A percentile compares a stretch with the other conserved stretches of the same genome.
Evolutionary conservation across 345 rosid species (phyloP).

Genomic region (Linum usitatissimum): DNA sequence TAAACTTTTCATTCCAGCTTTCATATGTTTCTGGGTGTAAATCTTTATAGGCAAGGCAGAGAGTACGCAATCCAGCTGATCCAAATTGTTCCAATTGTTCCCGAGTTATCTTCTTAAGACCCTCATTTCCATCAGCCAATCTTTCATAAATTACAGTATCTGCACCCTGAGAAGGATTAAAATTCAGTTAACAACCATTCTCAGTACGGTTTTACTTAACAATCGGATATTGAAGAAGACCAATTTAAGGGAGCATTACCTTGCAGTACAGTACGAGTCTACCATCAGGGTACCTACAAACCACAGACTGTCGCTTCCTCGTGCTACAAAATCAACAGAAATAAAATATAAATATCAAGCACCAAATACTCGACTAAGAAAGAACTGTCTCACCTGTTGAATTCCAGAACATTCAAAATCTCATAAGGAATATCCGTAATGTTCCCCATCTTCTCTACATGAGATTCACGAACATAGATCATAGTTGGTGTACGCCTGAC

Average conservation of each 20-base stretch:
- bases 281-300: conserved; percentile 92
- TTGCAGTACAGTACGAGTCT: conserved; percentile 94
- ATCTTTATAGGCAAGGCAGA: conserved; percentile 85
- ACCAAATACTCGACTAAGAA: conserved; percentile 9
- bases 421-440: conserved; percentile 76
- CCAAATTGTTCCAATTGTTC: conserved; percentile 92
- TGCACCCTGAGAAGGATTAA: conserved; percentile 70
- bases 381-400: conserved; percentile 62
- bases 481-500: conserved; percentile 88
- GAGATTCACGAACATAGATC: conserved; percentile 94
- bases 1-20: conserved; percentile 95
- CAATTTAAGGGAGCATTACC: conserved; percentile 36
- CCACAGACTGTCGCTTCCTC: conserved; percentile 98
- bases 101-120: conserved; percentile 63
- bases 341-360: conserved; percentile 5
- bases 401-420: conserved; percentile 93
- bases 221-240: conserved; percentile 9
- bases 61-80: conserved; percentile 94
- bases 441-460: conserved; percentile 93
- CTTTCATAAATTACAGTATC: conserved; percentile 93
- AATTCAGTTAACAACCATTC: conserved; percentile 27
- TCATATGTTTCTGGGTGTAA: conserved; percentile 65
- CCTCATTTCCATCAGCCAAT: conserved; percentile 56
- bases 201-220: not conserved
- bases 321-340: conserved; percentile 47